Evolutionary conservation across 1,284 basidiomycete species (phyloP), one percentile per base, ranked within the genome.

Genomic region (Boletellus sp.): DNA sequence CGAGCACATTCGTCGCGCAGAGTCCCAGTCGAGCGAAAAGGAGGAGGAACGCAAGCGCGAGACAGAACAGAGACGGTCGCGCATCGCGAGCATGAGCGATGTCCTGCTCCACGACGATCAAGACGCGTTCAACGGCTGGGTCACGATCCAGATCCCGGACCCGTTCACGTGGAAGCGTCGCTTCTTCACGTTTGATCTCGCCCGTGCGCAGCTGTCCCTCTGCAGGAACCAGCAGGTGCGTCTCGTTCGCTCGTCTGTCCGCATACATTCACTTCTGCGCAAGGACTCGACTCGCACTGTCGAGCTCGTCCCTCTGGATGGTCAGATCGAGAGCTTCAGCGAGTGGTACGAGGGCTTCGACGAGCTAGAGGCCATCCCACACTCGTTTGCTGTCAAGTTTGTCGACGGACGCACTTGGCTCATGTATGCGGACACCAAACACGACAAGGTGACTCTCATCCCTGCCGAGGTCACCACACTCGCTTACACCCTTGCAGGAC

Each of bases 321-420:
- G 72, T 15, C 62, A 71, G 16, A 64, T 85, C 8, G 67, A 68
- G 39, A 76, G 68, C 10, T 61, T 86, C 50, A 74, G 76, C 48
- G 87, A 89, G 60, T 86, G 83, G 78, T 74, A 79, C 51, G 83
- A 89, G 51, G 86, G 86, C 2, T 86, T 81, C 54, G 87, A 89
- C 55, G 85, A 88, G 47, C 68, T 89, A 22, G 78, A 84, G 63
- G 77, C 85, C 4, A 83, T 89, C 41, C 77, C 83, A 4, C 73
- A 84, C 60, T 85, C 87, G 0, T 88, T 89, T 66, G 85, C 79
- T 2, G 67, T 89, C 21, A 82, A 82, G 56, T 82, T 88, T 59
- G 70, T 68, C 26, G 77, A 81, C 55, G 75, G 68, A 7, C 70
- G 67, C 18, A 69, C 68, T 21, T 87, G 82, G 81, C 74, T 77